phyloP scores from a whole-genome alignment of 1,284 basidiomycete species.

The Caloboletus firmus region DNA sequence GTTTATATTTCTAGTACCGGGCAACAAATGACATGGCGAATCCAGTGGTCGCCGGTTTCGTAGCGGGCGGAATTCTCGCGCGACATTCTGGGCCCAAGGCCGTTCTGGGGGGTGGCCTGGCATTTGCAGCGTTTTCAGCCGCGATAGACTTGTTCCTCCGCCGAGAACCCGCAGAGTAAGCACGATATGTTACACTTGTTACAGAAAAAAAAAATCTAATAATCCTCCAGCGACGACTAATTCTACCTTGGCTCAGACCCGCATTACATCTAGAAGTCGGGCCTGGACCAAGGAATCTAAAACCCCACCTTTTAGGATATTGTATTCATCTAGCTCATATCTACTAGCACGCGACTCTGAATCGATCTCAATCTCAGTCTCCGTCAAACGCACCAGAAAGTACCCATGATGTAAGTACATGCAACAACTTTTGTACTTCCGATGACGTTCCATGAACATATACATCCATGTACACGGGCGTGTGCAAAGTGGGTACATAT shows the following conservation, averaged over 20 bases:
- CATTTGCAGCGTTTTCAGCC: constrained; percentile 89
- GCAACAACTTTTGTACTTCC: too few species aligned
- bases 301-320: too few species aligned
- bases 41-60: constrained; percentile 68
- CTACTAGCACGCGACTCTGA: too few species aligned
- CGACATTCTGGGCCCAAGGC: constrained; percentile 83
- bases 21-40: constrained; percentile 95
- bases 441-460: too few species aligned
- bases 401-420: too few species aligned
- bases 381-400: too few species aligned
- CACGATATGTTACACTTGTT: neutral
- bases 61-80: constrained; percentile 80
- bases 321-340: too few species aligned
- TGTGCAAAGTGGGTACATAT: too few species aligned
- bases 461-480: too few species aligned
- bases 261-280: constrained; percentile 13
- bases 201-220: neutral
- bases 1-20: constrained; percentile 69
- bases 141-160: constrained; percentile 87
- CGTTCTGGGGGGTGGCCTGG: constrained; percentile 77
- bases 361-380: too few species aligned
- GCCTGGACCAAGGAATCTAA: too few species aligned
- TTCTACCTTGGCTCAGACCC: neutral
- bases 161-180: constrained; percentile 82
- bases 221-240: constrained; percentile 24